Evolutionary conservation across 768 basidiomycete genomes (phyloP).

Genomic region (Lentinus brumalis): DNA sequence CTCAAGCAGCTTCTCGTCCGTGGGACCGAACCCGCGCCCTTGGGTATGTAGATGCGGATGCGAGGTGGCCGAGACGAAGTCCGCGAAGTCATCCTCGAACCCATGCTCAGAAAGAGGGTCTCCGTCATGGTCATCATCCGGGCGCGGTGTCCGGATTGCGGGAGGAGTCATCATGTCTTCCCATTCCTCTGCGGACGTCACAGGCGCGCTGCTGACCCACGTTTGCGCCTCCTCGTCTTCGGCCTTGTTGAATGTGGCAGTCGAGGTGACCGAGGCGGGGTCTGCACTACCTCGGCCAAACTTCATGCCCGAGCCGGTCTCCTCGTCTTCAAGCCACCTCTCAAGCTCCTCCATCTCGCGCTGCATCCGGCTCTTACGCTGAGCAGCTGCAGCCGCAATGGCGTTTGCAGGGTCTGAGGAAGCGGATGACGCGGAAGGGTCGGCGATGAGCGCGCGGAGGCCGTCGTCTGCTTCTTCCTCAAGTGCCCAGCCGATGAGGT

Average conservation of each 20-base stretch:
- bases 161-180: conserved; percentile 25
- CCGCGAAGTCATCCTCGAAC: conserved; percentile 83
- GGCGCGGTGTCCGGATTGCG: conserved; percentile 21
- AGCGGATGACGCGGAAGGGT: conserved; percentile 20
- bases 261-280: background rate
- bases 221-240: conserved; percentile 19
- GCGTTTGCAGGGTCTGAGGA: conserved; percentile 10
- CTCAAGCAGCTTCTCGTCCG: conserved; percentile 14
- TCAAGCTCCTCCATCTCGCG: conserved; percentile 61
- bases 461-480: conserved; percentile 41
- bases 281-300: conserved; percentile 2
- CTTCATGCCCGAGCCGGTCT: conserved; percentile 31
- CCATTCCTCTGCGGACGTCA: conserved; percentile 15
- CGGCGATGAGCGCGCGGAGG: conserved; percentile 33
- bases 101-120: conserved; percentile 24
- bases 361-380: conserved; percentile 38
- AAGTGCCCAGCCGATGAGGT: conserved; percentile 44
- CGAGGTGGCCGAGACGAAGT: conserved; percentile 65
- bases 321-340: conserved; percentile 61
- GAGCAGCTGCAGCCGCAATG: conserved; percentile 23
- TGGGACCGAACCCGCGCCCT: background rate
- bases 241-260: background rate
- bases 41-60: background rate
- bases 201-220: conserved; percentile 24
- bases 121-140: background rate